phyloP scores from a whole-genome alignment of 257 asterid genomes.

The Lavandula angustifolia region DNA sequence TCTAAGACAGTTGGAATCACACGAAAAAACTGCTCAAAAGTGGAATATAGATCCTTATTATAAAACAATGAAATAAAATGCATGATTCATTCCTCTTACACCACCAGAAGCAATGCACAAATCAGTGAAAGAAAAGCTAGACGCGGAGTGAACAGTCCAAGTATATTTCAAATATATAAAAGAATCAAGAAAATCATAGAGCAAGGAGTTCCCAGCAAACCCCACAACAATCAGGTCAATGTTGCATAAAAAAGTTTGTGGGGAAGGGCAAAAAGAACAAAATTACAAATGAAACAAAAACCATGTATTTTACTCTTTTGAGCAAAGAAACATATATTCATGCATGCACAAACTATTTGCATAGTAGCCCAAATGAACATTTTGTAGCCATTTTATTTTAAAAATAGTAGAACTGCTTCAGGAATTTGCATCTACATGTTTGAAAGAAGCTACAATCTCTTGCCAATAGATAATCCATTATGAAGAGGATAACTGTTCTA shows the following conservation, averaged over 20 bases:
- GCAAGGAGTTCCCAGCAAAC: background rate
- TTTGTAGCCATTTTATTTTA: background rate
- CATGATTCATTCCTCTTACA: too few relatives aligned
- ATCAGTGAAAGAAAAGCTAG: background rate
- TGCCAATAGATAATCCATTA: conserved; percentile 5
- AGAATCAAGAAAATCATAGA: background rate
- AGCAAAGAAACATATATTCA: background rate
- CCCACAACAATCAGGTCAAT: background rate
- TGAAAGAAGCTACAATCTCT: background rate
- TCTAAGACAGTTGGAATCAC: too few relatives aligned
- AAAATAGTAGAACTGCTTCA: background rate
- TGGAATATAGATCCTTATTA: too few relatives aligned
- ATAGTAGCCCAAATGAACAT: background rate
- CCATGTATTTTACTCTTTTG: background rate
- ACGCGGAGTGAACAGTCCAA: background rate
- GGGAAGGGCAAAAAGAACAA: background rate
- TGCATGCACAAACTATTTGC: background rate
- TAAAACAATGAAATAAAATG: too few relatives aligned
- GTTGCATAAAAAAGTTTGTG: background rate
- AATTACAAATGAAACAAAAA: too few relatives aligned
- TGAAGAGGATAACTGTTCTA: conserved; percentile 2
- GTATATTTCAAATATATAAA: background rate
- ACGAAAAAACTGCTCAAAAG: too few relatives aligned
- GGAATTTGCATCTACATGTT: background rate
- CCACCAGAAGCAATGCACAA: too few relatives aligned